Evolutionary conservation across 306 rosid genomes (phyloP).

Genomic region (Lathyrus sativus): DNA sequence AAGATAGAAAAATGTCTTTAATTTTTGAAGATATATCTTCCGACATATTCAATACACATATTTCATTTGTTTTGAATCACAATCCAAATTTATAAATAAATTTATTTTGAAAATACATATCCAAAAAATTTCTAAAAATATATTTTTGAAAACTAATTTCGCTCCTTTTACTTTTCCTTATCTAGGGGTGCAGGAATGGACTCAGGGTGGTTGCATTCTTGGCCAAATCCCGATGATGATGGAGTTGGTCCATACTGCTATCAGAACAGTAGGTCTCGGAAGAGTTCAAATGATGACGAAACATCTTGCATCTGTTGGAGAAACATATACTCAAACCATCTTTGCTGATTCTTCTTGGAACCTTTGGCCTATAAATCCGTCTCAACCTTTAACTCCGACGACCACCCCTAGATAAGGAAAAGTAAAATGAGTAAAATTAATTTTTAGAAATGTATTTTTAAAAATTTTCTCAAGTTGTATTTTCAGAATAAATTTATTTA

Average conservation of each 20-base stretch:
- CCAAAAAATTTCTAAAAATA: no score
- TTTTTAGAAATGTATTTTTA: no score
- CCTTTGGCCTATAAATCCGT: conserved; percentile 84
- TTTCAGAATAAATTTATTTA: no score
- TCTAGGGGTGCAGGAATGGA: conserved; percentile 77
- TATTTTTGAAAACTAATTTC: not conserved
- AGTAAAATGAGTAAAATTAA: no score
- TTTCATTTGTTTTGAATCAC: no score
- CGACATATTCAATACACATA: no score
- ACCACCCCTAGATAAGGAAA: conserved; percentile 35
- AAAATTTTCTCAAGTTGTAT: no score
- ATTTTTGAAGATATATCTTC: no score
- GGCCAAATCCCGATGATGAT: conserved; percentile 83
- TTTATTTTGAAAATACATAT: no score
- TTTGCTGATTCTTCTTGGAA: conserved; percentile 86
- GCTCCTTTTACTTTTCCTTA: conserved; percentile 35
- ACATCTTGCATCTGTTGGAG: conserved; percentile 96
- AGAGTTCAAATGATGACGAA: conserved; percentile 99
- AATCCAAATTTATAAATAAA: no score
- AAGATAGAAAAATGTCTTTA: no score
- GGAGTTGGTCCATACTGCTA: conserved; percentile 89
- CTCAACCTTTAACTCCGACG: conserved; percentile 58
- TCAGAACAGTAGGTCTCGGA: conserved; percentile 77
- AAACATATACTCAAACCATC: conserved; percentile 83
- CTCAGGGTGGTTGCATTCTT: conserved; percentile 81